Conservation (phyloP, 495 filamentous ascomycete species). For the Hyaloscypha variabilis region DNA sequence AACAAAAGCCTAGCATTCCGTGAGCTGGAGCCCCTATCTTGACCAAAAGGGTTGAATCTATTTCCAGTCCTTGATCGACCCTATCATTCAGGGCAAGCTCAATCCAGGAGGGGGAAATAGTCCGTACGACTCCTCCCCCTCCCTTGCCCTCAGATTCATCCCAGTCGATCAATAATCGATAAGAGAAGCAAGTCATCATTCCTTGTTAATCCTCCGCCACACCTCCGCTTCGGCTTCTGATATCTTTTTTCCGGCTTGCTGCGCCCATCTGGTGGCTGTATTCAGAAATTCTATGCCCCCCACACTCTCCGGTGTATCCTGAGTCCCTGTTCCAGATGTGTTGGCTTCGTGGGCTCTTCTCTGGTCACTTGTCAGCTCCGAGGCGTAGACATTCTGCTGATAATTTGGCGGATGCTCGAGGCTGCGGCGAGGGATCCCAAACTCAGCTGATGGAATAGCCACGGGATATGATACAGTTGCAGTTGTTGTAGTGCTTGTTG, state of each 20-base stretch:
- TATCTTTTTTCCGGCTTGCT: conserved; percentile 52
- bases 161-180: conserved; percentile 10
- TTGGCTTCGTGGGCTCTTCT: conserved; percentile 24
- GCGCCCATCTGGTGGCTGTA: conserved; percentile 53
- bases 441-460: conserved; percentile 15
- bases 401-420: conserved; percentile 49
- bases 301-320: conserved; percentile 26
- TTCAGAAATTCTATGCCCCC: conserved; percentile 36
- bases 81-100: background rate
- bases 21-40: background rate
- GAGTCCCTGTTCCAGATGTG: conserved; percentile 20
- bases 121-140: background rate
- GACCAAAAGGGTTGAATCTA: background rate
- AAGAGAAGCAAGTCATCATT: conserved; percentile 20
- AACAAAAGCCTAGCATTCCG: conserved; percentile 3
- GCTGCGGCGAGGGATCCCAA: conserved; percentile 25
- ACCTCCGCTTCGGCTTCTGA: conserved; percentile 56
- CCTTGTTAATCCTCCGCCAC: conserved; percentile 56
- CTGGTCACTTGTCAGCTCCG: conserved; percentile 38
- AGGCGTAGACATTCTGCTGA: conserved; percentile 52
- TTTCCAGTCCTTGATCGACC: background rate
- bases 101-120: background rate
- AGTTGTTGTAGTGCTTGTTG: conserved; percentile 28
- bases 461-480: conserved; percentile 29
- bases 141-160: background rate